Percentiles rank a stretch among this genome's conserved stretches.
These are phyloP conservation scores for Citrus sp. DNA, from an alignment of 345 rosid species.

Conservation along the genomic window DNA sequence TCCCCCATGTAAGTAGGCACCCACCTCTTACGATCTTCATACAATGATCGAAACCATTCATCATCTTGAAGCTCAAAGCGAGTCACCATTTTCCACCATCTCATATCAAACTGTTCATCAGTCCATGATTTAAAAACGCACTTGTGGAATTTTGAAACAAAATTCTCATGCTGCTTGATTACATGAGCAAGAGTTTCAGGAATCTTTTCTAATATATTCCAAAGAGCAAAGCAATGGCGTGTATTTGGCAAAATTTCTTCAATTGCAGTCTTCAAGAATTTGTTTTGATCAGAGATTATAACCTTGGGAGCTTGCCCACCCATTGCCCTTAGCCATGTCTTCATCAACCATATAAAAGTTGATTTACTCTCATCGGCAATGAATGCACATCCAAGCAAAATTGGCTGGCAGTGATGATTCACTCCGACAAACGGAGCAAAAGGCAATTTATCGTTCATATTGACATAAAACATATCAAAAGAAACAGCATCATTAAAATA, in stretches of 20 bases:
- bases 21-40: slow-evolving; percentile 52
- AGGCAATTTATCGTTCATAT: slow-evolving; percentile 48
- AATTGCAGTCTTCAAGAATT: slow-evolving; percentile 35
- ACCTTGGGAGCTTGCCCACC: slow-evolving; percentile 47
- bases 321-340: slow-evolving; percentile 63
- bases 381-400: slow-evolving; percentile 57
- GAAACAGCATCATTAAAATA: slow-evolving; percentile 52
- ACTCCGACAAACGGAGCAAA: slow-evolving; percentile 52
- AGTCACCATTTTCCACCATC: slow-evolving; percentile 59
- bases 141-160: slow-evolving; percentile 40
- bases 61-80: slow-evolving; percentile 47
- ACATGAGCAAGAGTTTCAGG: slow-evolving; percentile 41
- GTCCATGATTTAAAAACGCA: slow-evolving; percentile 59
- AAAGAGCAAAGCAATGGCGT: slow-evolving; percentile 44
- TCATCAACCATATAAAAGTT: slow-evolving; percentile 50
- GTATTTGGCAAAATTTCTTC: slow-evolving; percentile 48
- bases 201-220: slow-evolving; percentile 48
- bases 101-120: slow-evolving; percentile 44
- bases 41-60: slow-evolving; percentile 43
- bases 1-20: slow-evolving; percentile 44
- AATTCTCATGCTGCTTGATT: slow-evolving; percentile 33
- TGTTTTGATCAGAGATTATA: slow-evolving; percentile 49
- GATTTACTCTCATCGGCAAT: slow-evolving; percentile 46
- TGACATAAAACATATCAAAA: slow-evolving; percentile 43
- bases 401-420: slow-evolving; percentile 53